Percentiles rank a stretch among this genome's conserved stretches.
Conservation (phyloP, 2,329 filamentous ascomycete genomes). For the Xylaria arbuscula region DNA sequence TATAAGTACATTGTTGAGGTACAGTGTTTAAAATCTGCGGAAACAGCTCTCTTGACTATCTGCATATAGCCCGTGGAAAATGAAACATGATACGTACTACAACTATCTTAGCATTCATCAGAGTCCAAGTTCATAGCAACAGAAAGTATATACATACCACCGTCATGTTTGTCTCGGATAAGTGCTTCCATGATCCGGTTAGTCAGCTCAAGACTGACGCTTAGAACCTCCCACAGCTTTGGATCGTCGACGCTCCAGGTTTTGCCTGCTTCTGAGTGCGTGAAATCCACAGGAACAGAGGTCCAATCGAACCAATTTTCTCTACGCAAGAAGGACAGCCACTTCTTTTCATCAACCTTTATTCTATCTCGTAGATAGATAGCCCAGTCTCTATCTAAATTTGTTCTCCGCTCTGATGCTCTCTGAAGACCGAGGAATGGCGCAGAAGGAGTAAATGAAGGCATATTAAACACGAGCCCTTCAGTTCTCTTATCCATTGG, state of each 20-base stretch:
- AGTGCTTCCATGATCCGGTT: neutral
- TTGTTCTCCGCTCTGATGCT: neutral
- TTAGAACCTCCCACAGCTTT: neutral
- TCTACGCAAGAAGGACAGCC: constrained; percentile 12
- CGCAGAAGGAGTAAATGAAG: neutral
- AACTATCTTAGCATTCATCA: neutral
- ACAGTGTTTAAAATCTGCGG: too few species aligned
- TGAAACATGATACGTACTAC: constrained; percentile 6
- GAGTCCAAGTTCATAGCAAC: neutral
- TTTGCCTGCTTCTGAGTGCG: neutral
- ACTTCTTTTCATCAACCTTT: neutral
- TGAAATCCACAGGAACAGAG: neutral
- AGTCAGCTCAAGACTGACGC: neutral
- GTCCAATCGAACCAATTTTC: constrained; percentile 16
- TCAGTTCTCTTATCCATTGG: neutral
- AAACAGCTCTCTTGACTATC: too few species aligned
- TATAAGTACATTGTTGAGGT: neutral
- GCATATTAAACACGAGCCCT: neutral
- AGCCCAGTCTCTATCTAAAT: neutral
- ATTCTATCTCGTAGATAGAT: neutral
- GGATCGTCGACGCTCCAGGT: constrained; percentile 12
- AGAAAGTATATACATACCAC: neutral
- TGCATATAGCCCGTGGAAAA: neutral
- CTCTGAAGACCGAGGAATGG: neutral
- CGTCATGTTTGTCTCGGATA: constrained; percentile 9